phyloP scores from a whole-genome alignment of 1,139 yeast species.

The Hyphopichia buzzinii region DNA sequence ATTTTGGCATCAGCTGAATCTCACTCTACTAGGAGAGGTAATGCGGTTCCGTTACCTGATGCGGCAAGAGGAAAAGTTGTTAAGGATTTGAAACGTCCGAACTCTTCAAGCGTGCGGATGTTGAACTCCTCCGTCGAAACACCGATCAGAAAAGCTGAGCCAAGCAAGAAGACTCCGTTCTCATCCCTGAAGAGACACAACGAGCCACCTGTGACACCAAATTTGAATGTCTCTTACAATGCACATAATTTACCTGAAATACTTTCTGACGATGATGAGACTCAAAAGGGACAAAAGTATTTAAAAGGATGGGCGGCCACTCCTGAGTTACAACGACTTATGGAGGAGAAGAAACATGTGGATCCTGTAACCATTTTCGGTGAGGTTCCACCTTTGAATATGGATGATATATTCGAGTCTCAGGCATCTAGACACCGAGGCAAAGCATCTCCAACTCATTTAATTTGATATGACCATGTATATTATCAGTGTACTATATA shows the following conservation, averaged over 20 bases:
- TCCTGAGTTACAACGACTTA: slow-evolving; percentile 52
- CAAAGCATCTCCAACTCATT: slow-evolving; percentile 53
- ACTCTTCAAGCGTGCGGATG: not conserved
- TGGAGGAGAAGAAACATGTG: slow-evolving; percentile 56
- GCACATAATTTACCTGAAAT: slow-evolving; percentile 43
- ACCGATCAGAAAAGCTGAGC: slow-evolving; percentile 4
- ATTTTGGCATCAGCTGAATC: not conserved
- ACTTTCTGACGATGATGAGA: slow-evolving; percentile 58
- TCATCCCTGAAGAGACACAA: not conserved
- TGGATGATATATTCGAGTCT: slow-evolving; percentile 65
- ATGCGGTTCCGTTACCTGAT: slow-evolving; percentile 36
- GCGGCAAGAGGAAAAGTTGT: slow-evolving; percentile 29
- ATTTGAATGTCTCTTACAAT: slow-evolving; percentile 5
- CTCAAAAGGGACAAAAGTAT: slow-evolving; percentile 37
- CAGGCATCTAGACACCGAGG: slow-evolving; percentile 50
- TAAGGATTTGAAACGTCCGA: slow-evolving; percentile 9
- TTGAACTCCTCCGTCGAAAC: not conserved
- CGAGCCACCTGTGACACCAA: slow-evolving; percentile 10
- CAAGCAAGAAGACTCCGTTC: slow-evolving; percentile 4
- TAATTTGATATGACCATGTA: slow-evolving; percentile 4
- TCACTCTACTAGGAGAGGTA: slow-evolving; percentile 15
- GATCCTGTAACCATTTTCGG: slow-evolving; percentile 81
- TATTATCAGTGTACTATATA: slow-evolving; percentile 47
- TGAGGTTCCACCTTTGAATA: slow-evolving; percentile 63
- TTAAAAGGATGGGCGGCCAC: slow-evolving; percentile 74